A percentile compares a stretch with the other conserved stretches of the same genome.
These are phyloP conservation scores for Aspergillus carbonarius DNA, from an alignment of 2,329 filamentous ascomycete species.

Conservation along the genomic window DNA sequence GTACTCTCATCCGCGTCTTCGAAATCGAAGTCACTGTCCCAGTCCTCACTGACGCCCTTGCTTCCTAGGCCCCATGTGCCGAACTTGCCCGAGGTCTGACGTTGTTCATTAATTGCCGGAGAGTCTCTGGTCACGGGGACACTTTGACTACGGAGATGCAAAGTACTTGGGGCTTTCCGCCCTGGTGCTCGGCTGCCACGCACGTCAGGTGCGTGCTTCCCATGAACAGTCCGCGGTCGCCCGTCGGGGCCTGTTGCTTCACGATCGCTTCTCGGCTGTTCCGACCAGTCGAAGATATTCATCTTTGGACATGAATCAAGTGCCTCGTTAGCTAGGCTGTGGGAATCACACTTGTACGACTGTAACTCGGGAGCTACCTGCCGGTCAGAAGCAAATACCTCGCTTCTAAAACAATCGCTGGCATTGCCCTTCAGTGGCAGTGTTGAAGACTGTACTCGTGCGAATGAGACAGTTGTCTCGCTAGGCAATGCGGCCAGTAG, in stretches of 20 bases:
- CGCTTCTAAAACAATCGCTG: background rate
- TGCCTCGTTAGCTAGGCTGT: slow-evolving; percentile 19
- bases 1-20: slow-evolving; percentile 51
- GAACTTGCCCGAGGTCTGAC: slow-evolving; percentile 58
- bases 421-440: slow-evolving; percentile 10
- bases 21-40: slow-evolving; percentile 69
- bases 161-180: slow-evolving; percentile 57
- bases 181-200: slow-evolving; percentile 58
- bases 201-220: slow-evolving; percentile 58
- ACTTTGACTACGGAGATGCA: slow-evolving; percentile 66
- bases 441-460: slow-evolving; percentile 5
- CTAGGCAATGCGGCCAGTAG: slow-evolving; percentile 30
- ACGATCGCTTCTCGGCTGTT: slow-evolving; percentile 56
- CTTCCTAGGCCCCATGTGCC: slow-evolving; percentile 66
- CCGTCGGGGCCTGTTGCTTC: slow-evolving; percentile 54
- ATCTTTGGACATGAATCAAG: slow-evolving; percentile 47
- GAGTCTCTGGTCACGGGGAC: slow-evolving; percentile 59
- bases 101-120: slow-evolving; percentile 49
- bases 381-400: slow-evolving; percentile 1
- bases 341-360: slow-evolving; percentile 15
- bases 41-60: slow-evolving; percentile 66
- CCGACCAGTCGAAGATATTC: slow-evolving; percentile 66
- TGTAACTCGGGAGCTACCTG: slow-evolving; percentile 4
- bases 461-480: slow-evolving; percentile 17
- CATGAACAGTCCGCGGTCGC: slow-evolving; percentile 63